Base-by-base conservation (phyloP, 202 grass and related monocot genomes). In the Cymbopogon flexuosus region DNA sequence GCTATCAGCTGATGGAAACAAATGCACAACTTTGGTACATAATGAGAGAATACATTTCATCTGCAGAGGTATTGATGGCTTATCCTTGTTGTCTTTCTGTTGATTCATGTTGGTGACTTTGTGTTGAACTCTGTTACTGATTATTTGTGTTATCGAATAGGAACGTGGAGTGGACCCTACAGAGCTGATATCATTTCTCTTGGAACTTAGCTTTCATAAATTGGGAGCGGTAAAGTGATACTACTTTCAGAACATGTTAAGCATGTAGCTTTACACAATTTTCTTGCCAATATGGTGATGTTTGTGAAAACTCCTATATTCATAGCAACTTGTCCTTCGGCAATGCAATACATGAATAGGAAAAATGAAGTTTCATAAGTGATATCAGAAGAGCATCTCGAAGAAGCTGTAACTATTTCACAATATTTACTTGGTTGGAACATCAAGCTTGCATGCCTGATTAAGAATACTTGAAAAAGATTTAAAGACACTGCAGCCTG, bases 41-140 rank as follows among this genome's bases (percentile, higher is more conserved):
- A 85, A 94, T 97, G 89, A 84, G 91, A 90, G 94, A 97, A 92
- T 97, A 94, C 59, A 97, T 97, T 71, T 97, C 89, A 80, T 92
- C 91, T 43, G 74, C 94, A 61, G 94, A 97, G 94, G 94, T 97
- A 89, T 59, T 65, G 27, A 30, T 80, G 68, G 4, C 12, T 43
- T 90, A 41, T 58, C 59, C 21, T 73, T 39, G 68, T 16, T 37
- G 41, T 8, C 71, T 45, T 56, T 18, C 46, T 29, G 75, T 49
- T 67, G n/a, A 51, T 62, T 87, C 16, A 52, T 3, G 24, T 72
- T 39, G 10, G 16, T 74, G 65, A 46, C 49, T 78, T 15, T 84
- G 39, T 83, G 63, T 70, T 81, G 10, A 63, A 59, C 52, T 70
- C 54, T 63, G 40, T 71, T 77, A 30, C 13, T 56, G 41, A 88